Conservation (phyloP, 306 rosid species). For the Rubus parviflorus region DNA sequence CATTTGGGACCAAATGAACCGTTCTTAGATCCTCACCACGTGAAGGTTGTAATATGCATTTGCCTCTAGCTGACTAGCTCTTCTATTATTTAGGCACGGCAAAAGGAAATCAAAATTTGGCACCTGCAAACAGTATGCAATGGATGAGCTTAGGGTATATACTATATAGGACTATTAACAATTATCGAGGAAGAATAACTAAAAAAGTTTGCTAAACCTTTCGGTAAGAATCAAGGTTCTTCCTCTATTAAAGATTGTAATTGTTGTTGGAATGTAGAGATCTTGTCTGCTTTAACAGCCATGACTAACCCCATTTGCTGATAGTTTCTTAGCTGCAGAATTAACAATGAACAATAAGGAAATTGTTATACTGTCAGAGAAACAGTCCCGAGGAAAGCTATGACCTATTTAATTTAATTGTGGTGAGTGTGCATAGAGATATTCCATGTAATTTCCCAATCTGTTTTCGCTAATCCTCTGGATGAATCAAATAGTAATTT, state of each 20-base stretch:
- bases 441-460: neutral
- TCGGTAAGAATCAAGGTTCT: slow-evolving; percentile 27
- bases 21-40: slow-evolving; percentile 13
- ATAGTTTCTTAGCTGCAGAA: slow-evolving; percentile 60
- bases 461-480: neutral
- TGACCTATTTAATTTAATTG: neutral
- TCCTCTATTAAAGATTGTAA: slow-evolving; percentile 49
- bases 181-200: neutral
- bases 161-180: neutral
- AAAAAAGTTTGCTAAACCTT: slow-evolving; percentile 8
- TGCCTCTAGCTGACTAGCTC: neutral
- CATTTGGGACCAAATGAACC: slow-evolving; percentile 6
- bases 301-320: slow-evolving; percentile 59
- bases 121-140: neutral
- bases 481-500: neutral
- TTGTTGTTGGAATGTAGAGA: slow-evolving; percentile 59
- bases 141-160: neutral
- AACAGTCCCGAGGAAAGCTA: neutral
- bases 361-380: neutral
- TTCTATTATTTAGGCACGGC: neutral
- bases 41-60: slow-evolving; percentile 8
- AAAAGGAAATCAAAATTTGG: slow-evolving; percentile 6
- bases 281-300: slow-evolving; percentile 53
- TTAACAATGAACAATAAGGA: neutral
- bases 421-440: neutral